Base-by-base conservation (phyloP, 2,329 filamentous ascomycete genomes). In the Dactylellina drechsleri region DNA sequence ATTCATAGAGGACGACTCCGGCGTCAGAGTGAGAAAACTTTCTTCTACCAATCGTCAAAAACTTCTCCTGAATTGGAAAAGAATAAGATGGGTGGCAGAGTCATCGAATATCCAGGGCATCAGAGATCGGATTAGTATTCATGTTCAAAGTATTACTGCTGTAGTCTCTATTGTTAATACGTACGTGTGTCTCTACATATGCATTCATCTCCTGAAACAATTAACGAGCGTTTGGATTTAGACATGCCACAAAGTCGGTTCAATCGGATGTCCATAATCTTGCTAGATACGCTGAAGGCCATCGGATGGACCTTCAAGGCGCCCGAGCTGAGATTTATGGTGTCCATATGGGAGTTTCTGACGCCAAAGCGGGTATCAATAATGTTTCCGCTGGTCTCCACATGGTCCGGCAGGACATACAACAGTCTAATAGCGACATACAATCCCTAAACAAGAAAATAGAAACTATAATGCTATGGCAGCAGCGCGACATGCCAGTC, bases 151-250 rank as follows among this genome's bases (percentile, higher is more conserved):
- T 41, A 75, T 75, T 58, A 75, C 54, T 28, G 71, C 71, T 13
- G 71, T 75, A 23, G 71, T 75, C 15, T 67, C 71, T 16, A 62
- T 75, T 59, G 71, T 75, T 28, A 75, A 75, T 68, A 68, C 71
- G 71, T 75, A 75, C 45, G 71, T 75, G 12, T 52, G 23, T 40
- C 31, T 45, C 26, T 23, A 23, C 31, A 20, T 10, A 15, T 43
- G 15, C 2, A 58, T 56, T 18, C 28, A 43, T 15, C 13, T n/a
- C 31, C 8, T 18, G 15, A 26, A 36, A 12, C 41, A 7, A 20
- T 59, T 68, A 23, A 68, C 56, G 5, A n/a, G 13, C 8, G 4
- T n/a, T 20, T 49, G 8, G 15, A 26, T 10, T 26, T 49, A 75
- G 71, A 47, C 71, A 75, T 56, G 28, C 65, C 20, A 65, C 52